Percentiles rank a stretch among this genome's conserved stretches.
These are phyloP conservation scores for Backusella australiensis DNA, from an alignment of 192 early-diverging fungal genomes.

Conservation along the genomic window DNA sequence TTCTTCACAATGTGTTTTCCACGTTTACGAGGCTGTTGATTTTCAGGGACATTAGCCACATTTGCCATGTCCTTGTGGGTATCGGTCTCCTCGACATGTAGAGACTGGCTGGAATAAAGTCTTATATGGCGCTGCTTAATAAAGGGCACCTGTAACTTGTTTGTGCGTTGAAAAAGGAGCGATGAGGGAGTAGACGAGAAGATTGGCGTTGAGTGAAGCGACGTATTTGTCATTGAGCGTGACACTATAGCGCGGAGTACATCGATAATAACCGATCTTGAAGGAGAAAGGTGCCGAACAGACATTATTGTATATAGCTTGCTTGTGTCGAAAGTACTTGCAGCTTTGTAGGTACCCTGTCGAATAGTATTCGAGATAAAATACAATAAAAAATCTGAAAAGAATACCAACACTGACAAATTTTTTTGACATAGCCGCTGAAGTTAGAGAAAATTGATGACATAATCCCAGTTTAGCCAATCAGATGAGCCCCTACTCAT, in stretches of 20 bases:
- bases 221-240: neutral
- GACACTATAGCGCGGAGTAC: slow-evolving; percentile 27
- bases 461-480: neutral
- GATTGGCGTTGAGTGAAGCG: neutral
- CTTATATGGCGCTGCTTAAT: neutral
- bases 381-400: neutral
- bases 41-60: neutral
- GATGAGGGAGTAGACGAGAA: neutral
- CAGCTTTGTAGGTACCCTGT: neutral
- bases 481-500: neutral
- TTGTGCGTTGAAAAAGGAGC: neutral
- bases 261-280: slow-evolving; percentile 16
- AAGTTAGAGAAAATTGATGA: neutral
- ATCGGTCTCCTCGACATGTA: neutral
- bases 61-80: neutral
- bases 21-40: neutral
- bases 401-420: neutral
- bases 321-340: neutral
- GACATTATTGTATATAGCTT: neutral
- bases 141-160: neutral
- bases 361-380: neutral
- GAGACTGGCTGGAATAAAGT: neutral
- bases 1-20: neutral
- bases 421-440: neutral
- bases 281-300: neutral